Evolutionary conservation across 768 basidiomycete species (phyloP).

Genomic region (Leccinum imitatum): DNA sequence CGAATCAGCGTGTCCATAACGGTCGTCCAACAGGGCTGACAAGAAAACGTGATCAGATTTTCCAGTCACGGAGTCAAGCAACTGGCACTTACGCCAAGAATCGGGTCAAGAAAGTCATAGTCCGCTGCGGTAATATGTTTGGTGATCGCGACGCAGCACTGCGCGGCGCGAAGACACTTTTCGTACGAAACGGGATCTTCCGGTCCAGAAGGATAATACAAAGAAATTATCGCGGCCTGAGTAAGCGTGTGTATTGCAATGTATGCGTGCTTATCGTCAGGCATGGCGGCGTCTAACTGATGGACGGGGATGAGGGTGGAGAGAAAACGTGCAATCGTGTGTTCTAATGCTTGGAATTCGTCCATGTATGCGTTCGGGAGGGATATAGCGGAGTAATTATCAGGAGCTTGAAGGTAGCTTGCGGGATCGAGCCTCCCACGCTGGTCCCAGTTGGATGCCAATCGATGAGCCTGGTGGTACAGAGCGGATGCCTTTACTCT

Average conservation of each 20-base stretch:
- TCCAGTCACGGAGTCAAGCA: slow-evolving; percentile 2
- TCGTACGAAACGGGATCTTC: slow-evolving; percentile 61
- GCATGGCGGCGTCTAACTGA: slow-evolving; percentile 54
- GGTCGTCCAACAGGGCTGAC: slow-evolving; percentile 69
- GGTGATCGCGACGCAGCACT: slow-evolving; percentile 56
- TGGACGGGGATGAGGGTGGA: slow-evolving; percentile 63
- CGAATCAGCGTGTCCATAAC: slow-evolving; percentile 66
- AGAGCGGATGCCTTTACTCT: slow-evolving; percentile 77
- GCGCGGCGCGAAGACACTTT: slow-evolving; percentile 65
- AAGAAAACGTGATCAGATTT: slow-evolving; percentile 5
- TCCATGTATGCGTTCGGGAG: slow-evolving; percentile 50
- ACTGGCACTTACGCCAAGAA: slow-evolving; percentile 59
- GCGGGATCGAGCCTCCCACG: slow-evolving; percentile 41
- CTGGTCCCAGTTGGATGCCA: slow-evolving; percentile 60
- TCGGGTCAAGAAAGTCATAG: slow-evolving; percentile 72
- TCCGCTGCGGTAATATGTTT: slow-evolving; percentile 64
- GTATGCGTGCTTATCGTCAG: slow-evolving; percentile 59
- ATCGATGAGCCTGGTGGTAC: slow-evolving; percentile 62
- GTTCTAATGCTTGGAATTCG: slow-evolving; percentile 61
- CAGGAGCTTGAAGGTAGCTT: slow-evolving; percentile 17
- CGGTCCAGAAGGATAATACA: slow-evolving; percentile 61
- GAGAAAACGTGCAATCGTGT: slow-evolving; percentile 61
- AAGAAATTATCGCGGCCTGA: slow-evolving; percentile 62
- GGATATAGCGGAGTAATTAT: slow-evolving; percentile 40
- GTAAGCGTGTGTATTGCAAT: slow-evolving; percentile 64